Conservation (phyloP, 805 yeast genomes). For the Kuraishia piskuri region DNA sequence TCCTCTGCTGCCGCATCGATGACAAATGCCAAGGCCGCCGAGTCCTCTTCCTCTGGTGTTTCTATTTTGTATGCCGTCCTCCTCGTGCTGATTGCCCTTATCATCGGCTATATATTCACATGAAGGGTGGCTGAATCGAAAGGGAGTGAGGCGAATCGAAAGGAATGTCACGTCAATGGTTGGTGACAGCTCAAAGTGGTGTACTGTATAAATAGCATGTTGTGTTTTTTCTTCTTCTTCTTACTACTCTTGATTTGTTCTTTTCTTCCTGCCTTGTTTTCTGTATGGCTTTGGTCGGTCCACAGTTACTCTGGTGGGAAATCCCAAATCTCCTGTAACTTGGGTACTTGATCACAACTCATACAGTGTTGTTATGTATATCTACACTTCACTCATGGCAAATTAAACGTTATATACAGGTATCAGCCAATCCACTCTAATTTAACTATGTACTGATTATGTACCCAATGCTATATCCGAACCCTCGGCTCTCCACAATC, state of each 20-base stretch:
- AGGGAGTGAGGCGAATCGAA: background rate
- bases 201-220: background rate
- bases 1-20: background rate
- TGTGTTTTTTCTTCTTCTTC: background rate
- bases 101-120: conserved; percentile 1
- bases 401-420: background rate
- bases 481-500: too few relatives aligned
- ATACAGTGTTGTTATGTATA: background rate
- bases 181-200: background rate
- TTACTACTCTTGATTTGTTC: background rate
- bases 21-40: background rate
- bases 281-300: background rate
- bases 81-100: conserved; percentile 3
- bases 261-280: background rate
- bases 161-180: background rate
- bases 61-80: background rate
- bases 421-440: background rate
- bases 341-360: background rate
- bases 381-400: background rate
- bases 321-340: too few relatives aligned
- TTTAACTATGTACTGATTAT: background rate
- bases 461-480: background rate
- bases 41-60: background rate
- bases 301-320: background rate
- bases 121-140: background rate